Base-by-base conservation (phyloP, 805 yeast species). In the Nakazawaea peltata region DNA sequence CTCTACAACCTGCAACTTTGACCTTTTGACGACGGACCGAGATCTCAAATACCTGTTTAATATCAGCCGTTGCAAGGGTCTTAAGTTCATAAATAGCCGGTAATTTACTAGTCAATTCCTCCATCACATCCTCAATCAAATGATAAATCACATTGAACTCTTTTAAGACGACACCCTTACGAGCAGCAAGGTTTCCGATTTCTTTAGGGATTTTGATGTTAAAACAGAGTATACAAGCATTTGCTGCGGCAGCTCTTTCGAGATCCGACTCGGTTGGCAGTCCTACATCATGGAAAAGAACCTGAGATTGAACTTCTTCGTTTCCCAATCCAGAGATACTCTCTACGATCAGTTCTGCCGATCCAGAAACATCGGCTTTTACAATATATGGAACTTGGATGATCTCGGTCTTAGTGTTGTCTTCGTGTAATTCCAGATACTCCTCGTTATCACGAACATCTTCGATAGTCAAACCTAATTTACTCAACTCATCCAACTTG, bases 311-410 rank as follows among this genome's bases (percentile, higher is more conserved):
- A 5, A 90, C 90, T 50, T 84, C 94, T 2, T 81, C 83, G 53
- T 90, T 88, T 5, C 97, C 97, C n/a, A 92, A 59, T 10, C 78
- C 77, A 40, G 69, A 67, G 32, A 92, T 74, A 46, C 90, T 77
- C 53, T 88, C 96, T 26, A 64, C 69, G 23, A 92, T 82, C 2
- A 98, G 98, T 53, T 92, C 98, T 0, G 84, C 82, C 1, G 97
- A 88, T 0, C 98, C 98, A 45, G 80, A 78, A 1, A 90, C 97
- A 58, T 92, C 98, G 0, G 95, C 83, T 51, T 84, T 86, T 24
- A 92, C 65, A 19, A 92, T 77, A 44, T 79, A 86, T 21, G 75
- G 74, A 4, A 74, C 58, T 16, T 25, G 18, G 3, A 19, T 25
- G 5, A 15, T n/a, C 15, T 33, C 34, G n/a, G n/a, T n/a, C 59